phyloP scores from a whole-genome alignment of 371 early-diverging fungal genomes.

The Fennellomyces sp. region DNA sequence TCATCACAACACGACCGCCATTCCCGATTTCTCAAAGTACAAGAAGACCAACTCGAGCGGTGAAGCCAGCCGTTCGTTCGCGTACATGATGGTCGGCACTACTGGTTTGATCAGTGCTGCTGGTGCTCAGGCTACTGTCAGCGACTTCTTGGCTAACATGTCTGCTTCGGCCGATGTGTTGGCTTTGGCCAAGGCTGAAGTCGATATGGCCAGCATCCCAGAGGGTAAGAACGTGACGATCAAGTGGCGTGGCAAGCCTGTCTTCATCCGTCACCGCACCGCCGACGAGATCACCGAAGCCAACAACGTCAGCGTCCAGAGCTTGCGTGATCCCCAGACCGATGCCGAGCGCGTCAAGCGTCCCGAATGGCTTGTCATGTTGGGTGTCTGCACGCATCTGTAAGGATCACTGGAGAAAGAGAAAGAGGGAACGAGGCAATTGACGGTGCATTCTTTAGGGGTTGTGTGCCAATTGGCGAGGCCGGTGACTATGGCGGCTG shows the following conservation, averaged over 20 bases:
- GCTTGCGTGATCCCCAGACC: slow-evolving; percentile 90
- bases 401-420: slow-evolving; percentile 23
- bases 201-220: slow-evolving; percentile 89
- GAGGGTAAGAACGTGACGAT: slow-evolving; percentile 96
- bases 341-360: slow-evolving; percentile 91
- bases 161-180: slow-evolving; percentile 96
- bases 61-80: slow-evolving; percentile 76
- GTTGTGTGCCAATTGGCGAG: slow-evolving; percentile 98
- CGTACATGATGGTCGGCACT: slow-evolving; percentile 95
- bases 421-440: not conserved
- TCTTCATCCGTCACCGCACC: slow-evolving; percentile 97
- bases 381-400: slow-evolving; percentile 98
- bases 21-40: slow-evolving; percentile 73
- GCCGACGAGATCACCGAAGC: slow-evolving; percentile 94
- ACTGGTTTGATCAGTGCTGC: slow-evolving; percentile 85
- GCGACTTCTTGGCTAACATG: slow-evolving; percentile 89
- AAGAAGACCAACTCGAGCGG: slow-evolving; percentile 58
- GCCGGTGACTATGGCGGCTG: slow-evolving; percentile 98
- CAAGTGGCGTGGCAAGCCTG: slow-evolving; percentile 99
- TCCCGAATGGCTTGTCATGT: slow-evolving; percentile 97
- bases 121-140: slow-evolving; percentile 91
- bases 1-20: slow-evolving; percentile 58
- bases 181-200: slow-evolving; percentile 97
- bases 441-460: slow-evolving; percentile 41
- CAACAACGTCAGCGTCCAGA: slow-evolving; percentile 73